Evolutionary conservation across 2,329 filamentous ascomycete species (phyloP), one percentile per base, ranked within the genome.

Genomic region (Phialophora macrospora): DNA sequence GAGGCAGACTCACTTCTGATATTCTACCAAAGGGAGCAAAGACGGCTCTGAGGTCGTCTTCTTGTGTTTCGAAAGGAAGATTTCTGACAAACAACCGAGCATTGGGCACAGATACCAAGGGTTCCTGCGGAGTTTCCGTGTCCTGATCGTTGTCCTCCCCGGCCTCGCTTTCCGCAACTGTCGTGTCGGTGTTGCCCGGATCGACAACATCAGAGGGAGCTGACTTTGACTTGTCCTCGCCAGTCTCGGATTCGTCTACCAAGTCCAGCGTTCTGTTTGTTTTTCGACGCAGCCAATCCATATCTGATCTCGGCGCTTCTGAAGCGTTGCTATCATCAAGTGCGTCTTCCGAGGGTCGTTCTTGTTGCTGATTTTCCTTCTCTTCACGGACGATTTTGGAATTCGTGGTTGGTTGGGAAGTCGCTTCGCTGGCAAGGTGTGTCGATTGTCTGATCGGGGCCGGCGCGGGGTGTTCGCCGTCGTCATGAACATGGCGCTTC

Each of bases 221-320:
- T 28, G 46, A 4, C 9, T 6, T 17, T 2, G 48, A 22, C 4
- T 22, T 28, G 20, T 28, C 58, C 1, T 54, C 30, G 12, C 22
- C 6, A 0, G 78, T 77, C 66, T 90, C 86, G 66, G 89, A 89
- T 51, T 92, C 90, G 72, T 96, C 92, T 61, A 93, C 83, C 30
- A 98, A 82, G 76, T 94, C 95, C 58, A 97, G 83, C 56, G 96
- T 81, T 73, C 94, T 87, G 78, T 89, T 97, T 14, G 93, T 98
- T 72, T 91, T 88, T 68, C 91, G 94, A 64, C 94, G 88, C 72
- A 97, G 83, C 95, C 95, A 99, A 77, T 98, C 93, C 67, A 89
- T 88, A 78, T 97, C 93, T 24, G 90, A 89, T 54, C 79, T 75
- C 12, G 60, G 52, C n/a, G n/a, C 52, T 9, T 51, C 48, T 22